Percentiles rank a stretch among this genome's conserved stretches.
Evolutionary conservation across 75 land plant genomes (phyloP).

Genomic region (Cryptomeria japonica): DNA sequence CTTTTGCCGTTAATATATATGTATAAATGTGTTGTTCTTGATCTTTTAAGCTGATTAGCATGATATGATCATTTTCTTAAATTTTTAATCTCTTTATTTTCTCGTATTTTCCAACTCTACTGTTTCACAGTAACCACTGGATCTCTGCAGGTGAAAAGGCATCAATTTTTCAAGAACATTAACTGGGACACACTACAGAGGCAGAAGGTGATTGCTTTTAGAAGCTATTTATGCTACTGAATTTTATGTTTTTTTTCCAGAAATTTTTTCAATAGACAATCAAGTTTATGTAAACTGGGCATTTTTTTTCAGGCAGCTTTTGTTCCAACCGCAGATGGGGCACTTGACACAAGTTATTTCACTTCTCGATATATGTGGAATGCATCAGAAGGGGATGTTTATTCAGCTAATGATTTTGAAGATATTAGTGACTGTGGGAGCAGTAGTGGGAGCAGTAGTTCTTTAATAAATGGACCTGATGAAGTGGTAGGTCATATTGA

Average conservation of each 20-base stretch:
- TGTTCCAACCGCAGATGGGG: conserved; percentile 89
- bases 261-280: not conserved
- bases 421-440: conserved; percentile 72
- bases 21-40: not conserved
- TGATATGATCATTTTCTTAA: not conserved
- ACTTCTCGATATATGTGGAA: conserved; percentile 91
- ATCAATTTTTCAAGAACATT: conserved; percentile 85
- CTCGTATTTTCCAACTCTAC: not conserved
- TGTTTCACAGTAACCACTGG: not conserved
- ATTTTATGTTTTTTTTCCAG: not conserved
- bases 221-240: not conserved
- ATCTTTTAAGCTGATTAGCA: not conserved
- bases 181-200: conserved; percentile 99
- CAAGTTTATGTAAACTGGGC: not conserved
- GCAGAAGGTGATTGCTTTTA: conserved; percentile 71
- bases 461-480: conserved; percentile 71
- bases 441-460: conserved; percentile 76
- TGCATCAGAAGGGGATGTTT: conserved; percentile 52
- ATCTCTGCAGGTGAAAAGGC: conserved; percentile 81
- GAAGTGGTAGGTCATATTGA: conserved; percentile 60
- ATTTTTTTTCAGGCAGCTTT: conserved; percentile 82
- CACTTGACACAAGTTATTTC: conserved; percentile 94
- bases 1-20: not conserved
- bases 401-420: conserved; percentile 58
- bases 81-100: not conserved